phyloP scores from a whole-genome alignment of 768 basidiomycete genomes.

The Boletus rufocinnamomeus region DNA sequence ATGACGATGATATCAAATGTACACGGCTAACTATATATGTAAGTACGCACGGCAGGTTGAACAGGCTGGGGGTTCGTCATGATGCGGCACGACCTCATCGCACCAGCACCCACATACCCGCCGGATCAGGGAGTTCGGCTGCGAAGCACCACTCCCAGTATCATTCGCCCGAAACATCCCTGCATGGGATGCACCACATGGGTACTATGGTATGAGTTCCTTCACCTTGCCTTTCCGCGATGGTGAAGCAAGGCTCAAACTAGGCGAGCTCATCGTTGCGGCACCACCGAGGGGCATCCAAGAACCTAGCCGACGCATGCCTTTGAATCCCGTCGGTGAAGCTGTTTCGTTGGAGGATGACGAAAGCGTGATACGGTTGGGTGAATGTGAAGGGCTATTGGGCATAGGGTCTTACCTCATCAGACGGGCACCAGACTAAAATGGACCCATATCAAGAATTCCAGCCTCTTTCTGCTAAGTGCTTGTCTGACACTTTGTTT shows the following conservation, averaged over 20 bases:
- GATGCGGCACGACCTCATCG: conserved; percentile 4
- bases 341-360: conserved; percentile 7
- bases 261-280: conserved; percentile 42
- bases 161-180: neutral
- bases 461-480: neutral
- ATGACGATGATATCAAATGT: conserved; percentile 19
- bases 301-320: conserved; percentile 40
- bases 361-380: conserved; percentile 18
- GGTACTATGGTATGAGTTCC: conserved; percentile 27
- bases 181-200: neutral
- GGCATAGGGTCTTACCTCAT: too few relatives aligned
- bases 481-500: neutral
- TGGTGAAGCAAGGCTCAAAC: conserved; percentile 39
- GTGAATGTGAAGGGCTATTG: conserved; percentile 33
- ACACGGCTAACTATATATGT: conserved; percentile 14
- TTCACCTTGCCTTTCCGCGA: conserved; percentile 51
- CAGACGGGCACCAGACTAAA: too few relatives aligned
- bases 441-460: too few relatives aligned
- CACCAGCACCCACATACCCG: conserved; percentile 10
- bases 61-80: neutral
- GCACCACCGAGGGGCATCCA: conserved; percentile 35
- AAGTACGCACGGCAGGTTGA: conserved; percentile 9
- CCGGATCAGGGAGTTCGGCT: neutral
- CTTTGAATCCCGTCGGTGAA: conserved; percentile 30
- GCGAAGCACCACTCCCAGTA: neutral